phyloP scores from a whole-genome alignment of 768 basidiomycete genomes.

The Tylopilus plumbeoviolaceoides region DNA sequence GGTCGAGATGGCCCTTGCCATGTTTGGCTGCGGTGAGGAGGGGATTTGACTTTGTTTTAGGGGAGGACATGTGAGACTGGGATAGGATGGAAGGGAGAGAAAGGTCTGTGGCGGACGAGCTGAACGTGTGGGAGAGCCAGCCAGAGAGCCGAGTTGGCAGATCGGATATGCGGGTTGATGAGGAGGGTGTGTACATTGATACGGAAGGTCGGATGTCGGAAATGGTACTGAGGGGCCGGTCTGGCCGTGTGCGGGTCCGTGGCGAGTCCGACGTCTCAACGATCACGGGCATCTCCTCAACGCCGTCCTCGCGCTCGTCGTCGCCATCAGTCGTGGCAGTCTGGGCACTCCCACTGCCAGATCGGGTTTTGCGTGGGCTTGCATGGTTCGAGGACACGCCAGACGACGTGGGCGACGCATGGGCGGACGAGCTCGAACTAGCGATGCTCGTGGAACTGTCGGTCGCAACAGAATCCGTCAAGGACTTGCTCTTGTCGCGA shows the following conservation, averaged over 20 bases:
- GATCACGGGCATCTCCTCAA: slow-evolving; percentile 60
- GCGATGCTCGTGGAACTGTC: slow-evolving; percentile 35
- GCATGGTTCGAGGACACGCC: slow-evolving; percentile 25
- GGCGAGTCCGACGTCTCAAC: slow-evolving; percentile 58
- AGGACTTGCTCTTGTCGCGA: slow-evolving; percentile 58
- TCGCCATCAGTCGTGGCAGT: slow-evolving; percentile 17
- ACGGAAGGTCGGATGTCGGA: slow-evolving; percentile 41
- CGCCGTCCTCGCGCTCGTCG: slow-evolving; percentile 32
- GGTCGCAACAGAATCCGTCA: slow-evolving; percentile 36
- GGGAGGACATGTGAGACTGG: slow-evolving; percentile 39
- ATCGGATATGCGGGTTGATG: slow-evolving; percentile 54
- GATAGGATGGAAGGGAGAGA: slow-evolving; percentile 58
- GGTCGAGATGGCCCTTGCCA: slow-evolving; percentile 74
- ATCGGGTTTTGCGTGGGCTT: slow-evolving; percentile 31
- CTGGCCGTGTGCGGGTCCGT: slow-evolving; percentile 51
- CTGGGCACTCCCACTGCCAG: slow-evolving; percentile 7
- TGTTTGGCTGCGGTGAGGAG: slow-evolving; percentile 68
- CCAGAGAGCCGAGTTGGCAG: slow-evolving; percentile 73
- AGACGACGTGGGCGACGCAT: slow-evolving; percentile 28
- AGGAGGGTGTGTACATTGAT: slow-evolving; percentile 45
- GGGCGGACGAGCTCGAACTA: slow-evolving; percentile 40
- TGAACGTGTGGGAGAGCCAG: slow-evolving; percentile 79
- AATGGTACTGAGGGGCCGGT: slow-evolving; percentile 48
- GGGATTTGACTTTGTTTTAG: slow-evolving; percentile 45
- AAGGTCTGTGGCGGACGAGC: slow-evolving; percentile 66